These are phyloP conservation scores for Malus domestica DNA, from an alignment of 306 rosid genomes.

Conservation along the genomic window DNA sequence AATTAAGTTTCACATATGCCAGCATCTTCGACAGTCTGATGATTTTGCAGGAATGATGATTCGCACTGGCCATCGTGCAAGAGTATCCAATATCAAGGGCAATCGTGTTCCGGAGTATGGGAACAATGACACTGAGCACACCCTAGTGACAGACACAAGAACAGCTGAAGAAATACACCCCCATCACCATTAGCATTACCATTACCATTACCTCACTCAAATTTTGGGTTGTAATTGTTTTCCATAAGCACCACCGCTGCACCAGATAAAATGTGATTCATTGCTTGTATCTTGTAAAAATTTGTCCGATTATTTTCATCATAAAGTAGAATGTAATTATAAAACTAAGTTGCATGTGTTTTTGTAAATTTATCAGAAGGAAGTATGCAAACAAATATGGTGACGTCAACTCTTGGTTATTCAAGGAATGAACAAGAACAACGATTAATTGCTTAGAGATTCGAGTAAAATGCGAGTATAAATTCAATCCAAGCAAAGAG, in stretches of 20 bases:
- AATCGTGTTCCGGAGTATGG: constrained; percentile 11
- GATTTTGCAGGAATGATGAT: constrained; percentile 19
- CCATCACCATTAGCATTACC: neutral
- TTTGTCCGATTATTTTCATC: neutral
- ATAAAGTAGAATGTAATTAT: neutral
- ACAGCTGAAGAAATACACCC: constrained; percentile 3
- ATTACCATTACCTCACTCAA: neutral
- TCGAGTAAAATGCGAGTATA: neutral
- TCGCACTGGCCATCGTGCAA: neutral
- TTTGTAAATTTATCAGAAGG: neutral
- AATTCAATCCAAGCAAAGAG: neutral
- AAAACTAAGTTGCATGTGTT: neutral
- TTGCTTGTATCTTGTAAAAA: neutral
- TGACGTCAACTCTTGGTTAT: neutral
- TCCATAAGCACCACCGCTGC: neutral
- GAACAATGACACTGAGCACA: neutral
- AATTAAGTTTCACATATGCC: neutral
- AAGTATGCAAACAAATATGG: neutral
- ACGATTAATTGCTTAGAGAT: neutral
- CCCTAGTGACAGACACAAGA: neutral
- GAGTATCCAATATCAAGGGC: constrained; percentile 12
- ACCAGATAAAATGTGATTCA: neutral
- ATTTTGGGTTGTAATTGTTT: neutral
- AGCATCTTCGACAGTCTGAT: neutral
- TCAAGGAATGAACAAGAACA: neutral